Evolutionary conservation across 768 basidiomycete species (phyloP).

Genomic region (Podaxis sp.): DNA sequence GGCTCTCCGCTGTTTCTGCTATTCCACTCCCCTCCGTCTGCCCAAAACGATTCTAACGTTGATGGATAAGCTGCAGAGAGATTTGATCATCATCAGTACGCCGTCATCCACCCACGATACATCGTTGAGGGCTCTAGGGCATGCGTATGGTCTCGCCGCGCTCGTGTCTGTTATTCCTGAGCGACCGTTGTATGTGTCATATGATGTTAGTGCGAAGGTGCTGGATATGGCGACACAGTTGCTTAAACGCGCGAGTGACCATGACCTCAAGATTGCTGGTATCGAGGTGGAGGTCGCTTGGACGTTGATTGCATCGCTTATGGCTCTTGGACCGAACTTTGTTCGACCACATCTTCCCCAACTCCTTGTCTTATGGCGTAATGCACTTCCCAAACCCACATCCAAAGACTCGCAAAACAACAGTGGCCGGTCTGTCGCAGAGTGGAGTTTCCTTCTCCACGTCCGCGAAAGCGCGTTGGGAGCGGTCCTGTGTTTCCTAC

Average conservation of each 20-base stretch:
- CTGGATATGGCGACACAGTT: slow-evolving; percentile 89
- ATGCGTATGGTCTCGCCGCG: slow-evolving; percentile 86
- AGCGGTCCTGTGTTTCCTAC: slow-evolving; percentile 85
- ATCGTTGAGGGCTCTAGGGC: slow-evolving; percentile 72
- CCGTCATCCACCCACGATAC: slow-evolving; percentile 74
- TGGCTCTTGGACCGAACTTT: slow-evolving; percentile 92
- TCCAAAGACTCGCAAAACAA: slow-evolving; percentile 72
- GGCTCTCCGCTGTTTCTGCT: slow-evolving; percentile 88
- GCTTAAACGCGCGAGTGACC: slow-evolving; percentile 88
- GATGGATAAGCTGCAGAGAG: slow-evolving; percentile 80
- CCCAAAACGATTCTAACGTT: slow-evolving; percentile 76
- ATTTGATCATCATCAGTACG: slow-evolving; percentile 69
- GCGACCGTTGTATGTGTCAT: slow-evolving; percentile 90
- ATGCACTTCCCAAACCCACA: slow-evolving; percentile 93
- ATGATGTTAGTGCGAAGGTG: slow-evolving; percentile 88
- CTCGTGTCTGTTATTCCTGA: slow-evolving; percentile 84
- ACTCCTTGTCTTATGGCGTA: slow-evolving; percentile 93
- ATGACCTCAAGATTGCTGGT: slow-evolving; percentile 78
- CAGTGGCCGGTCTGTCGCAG: slow-evolving; percentile 62
- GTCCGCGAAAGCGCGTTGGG: slow-evolving; percentile 89
- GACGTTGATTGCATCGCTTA: slow-evolving; percentile 86
- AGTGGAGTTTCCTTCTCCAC: slow-evolving; percentile 90
- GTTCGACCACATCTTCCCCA: slow-evolving; percentile 93
- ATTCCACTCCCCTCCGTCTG: slow-evolving; percentile 81
- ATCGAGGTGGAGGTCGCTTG: slow-evolving; percentile 93